phyloP scores from a whole-genome alignment of 139 green algal species.

The Mesotaenium endlicherianum region DNA sequence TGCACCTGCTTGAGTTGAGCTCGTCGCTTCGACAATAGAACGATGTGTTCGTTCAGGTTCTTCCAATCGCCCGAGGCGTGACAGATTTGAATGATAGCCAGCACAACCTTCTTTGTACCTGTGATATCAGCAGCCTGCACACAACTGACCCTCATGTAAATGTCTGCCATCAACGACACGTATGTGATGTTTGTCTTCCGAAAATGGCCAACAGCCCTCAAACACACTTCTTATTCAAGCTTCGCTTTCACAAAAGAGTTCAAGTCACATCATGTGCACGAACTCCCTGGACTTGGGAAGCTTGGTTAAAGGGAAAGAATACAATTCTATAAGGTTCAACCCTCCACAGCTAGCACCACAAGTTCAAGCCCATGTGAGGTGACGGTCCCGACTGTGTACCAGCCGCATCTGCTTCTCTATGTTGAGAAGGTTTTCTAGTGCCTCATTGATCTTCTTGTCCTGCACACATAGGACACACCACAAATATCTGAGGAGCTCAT shows the following conservation, averaged over 20 bases:
- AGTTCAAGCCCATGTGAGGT: no score
- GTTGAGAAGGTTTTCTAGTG: conserved; percentile 44
- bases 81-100: conserved; percentile 81
- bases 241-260: no score
- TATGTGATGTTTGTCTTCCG: no score
- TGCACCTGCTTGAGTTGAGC: conserved; percentile 94
- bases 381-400: no score
- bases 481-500: neutral
- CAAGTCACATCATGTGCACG: no score
- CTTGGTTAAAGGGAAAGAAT: no score
- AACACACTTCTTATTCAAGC: no score
- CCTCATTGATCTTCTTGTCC: conserved; percentile 41
- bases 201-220: no score
- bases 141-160: neutral
- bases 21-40: conserved; percentile 92
- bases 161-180: no score
- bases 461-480: neutral
- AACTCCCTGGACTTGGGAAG: no score
- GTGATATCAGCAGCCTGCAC: conserved; percentile 71
- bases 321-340: no score
- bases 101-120: conserved; percentile 71
- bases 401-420: conserved; percentile 51
- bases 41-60: conserved; percentile 87
- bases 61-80: conserved; percentile 78
- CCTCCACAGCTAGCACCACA: no score